phyloP scores from a whole-genome alignment of 192 early-diverging fungal genomes.

The Endogone sp. region DNA sequence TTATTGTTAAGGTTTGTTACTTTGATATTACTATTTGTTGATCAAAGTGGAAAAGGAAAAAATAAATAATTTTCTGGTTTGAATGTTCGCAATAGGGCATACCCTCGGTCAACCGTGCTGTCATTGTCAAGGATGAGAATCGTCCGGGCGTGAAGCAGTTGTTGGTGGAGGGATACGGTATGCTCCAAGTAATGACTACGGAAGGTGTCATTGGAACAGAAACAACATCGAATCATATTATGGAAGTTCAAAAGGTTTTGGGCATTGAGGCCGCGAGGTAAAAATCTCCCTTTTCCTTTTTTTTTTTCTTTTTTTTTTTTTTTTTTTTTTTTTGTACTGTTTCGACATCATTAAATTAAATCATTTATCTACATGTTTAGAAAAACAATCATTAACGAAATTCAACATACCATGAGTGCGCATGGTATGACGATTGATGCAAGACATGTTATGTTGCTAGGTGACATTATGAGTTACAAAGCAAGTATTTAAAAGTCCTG shows the following conservation, averaged over 20 bases:
- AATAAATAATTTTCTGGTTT: no score
- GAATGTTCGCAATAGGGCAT: conserved; percentile 75
- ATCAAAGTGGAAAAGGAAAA: no score
- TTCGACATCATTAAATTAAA: neutral
- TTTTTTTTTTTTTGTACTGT: neutral
- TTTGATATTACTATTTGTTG: no score
- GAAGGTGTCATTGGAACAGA: conserved; percentile 83
- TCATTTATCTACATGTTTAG: conserved; percentile 23
- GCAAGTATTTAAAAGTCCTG: conserved; percentile 27
- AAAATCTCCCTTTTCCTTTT: neutral
- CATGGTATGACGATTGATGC: conserved; percentile 95
- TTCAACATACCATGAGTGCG: conserved; percentile 75
- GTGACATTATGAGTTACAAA: conserved; percentile 98
- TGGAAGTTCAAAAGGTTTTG: conserved; percentile 85
- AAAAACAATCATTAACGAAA: conserved; percentile 86
- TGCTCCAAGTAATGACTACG: conserved; percentile 92
- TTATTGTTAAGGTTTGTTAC: conserved; percentile 71
- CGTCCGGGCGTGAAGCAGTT: conserved; percentile 59
- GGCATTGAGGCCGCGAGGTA: conserved; percentile 95
- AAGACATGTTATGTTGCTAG: conserved; percentile 94
- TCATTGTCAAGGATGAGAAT: conserved; percentile 69
- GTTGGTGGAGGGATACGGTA: conserved; percentile 89
- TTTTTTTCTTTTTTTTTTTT: conserved; percentile 3
- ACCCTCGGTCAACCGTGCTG: conserved; percentile 76
- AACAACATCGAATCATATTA: conserved; percentile 86